phyloP scores from a whole-genome alignment of 495 filamentous ascomycete species.

The Articulospora tetracladia region DNA sequence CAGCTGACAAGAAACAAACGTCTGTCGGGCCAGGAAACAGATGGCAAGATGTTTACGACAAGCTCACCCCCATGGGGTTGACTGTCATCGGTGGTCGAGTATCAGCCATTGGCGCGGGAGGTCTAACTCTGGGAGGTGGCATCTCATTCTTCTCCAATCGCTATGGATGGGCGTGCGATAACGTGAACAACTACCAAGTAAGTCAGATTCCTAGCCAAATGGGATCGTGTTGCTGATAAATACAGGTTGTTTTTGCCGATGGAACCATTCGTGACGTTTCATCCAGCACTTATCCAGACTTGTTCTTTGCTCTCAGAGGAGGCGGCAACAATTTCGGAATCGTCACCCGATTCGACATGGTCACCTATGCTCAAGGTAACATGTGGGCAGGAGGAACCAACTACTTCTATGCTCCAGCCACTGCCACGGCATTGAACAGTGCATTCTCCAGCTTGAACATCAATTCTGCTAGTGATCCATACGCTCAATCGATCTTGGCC shows the following conservation, averaged over 20 bases:
- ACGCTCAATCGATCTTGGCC: conserved; percentile 43
- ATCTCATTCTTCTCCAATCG: conserved; percentile 40
- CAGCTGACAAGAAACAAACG: conserved; percentile 29
- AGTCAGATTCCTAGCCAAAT: conserved; percentile 15
- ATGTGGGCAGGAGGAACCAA: conserved; percentile 38
- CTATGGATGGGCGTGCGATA: conserved; percentile 45
- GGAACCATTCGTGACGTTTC: conserved; percentile 39
- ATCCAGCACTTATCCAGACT: conserved; percentile 34
- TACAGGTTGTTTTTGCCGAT: conserved; percentile 43
- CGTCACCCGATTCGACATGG: conserved; percentile 46
- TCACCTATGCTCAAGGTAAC: conserved; percentile 40
- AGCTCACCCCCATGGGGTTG: conserved; percentile 40
- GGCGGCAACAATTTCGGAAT: conserved; percentile 53
- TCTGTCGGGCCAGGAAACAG: conserved; percentile 40
- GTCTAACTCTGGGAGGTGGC: conserved; percentile 28
- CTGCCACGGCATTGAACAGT: conserved; percentile 24
- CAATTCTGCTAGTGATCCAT: conserved; percentile 32
- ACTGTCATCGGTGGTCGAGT: conserved; percentile 40
- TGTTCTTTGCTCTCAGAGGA: conserved; percentile 53
- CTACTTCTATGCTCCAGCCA: conserved; percentile 11
- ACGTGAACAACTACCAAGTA: conserved; percentile 41
- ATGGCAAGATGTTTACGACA: conserved; percentile 52
- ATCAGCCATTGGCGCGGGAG: conserved; percentile 25
- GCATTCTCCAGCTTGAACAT: conserved; percentile 36
- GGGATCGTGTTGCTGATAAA: background rate